These are phyloP conservation scores for Ceratobasidium sp. DNA, from an alignment of 1,284 basidiomycete genomes.

Conservation along the genomic window DNA sequence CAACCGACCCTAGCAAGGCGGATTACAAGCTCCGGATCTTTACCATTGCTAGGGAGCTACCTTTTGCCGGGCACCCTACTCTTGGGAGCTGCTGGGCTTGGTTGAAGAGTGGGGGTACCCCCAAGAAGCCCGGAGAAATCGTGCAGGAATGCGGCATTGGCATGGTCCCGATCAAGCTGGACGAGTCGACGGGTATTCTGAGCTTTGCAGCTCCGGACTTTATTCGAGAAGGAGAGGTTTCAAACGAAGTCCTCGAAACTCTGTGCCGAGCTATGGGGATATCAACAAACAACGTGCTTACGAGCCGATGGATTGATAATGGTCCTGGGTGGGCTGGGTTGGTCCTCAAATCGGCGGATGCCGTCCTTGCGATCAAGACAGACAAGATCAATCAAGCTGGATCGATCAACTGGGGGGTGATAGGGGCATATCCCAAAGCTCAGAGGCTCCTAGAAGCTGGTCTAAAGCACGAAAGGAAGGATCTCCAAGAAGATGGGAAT, in stretches of 20 bases:
- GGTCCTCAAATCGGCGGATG: constrained; percentile 26
- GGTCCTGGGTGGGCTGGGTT: constrained; percentile 35
- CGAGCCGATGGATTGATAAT: constrained; percentile 32
- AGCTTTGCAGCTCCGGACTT: constrained; percentile 28
- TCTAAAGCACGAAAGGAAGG: not conserved
- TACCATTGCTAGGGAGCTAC: constrained; percentile 22
- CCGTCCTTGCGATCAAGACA: constrained; percentile 23
- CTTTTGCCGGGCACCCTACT: constrained; percentile 40
- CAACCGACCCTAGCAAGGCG: constrained; percentile 21
- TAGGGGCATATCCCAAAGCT: constrained; percentile 26
- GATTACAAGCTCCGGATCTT: constrained; percentile 42
- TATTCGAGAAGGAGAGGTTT: constrained; percentile 30
- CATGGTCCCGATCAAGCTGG: constrained; percentile 20
- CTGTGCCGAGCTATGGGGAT: constrained; percentile 23
- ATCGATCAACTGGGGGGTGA: constrained; percentile 18
- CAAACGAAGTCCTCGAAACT: not conserved
- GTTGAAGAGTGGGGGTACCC: constrained; percentile 17
- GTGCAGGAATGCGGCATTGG: constrained; percentile 39
- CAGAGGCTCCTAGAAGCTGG: not conserved
- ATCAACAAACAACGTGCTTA: not conserved
- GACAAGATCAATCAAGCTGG: not conserved
- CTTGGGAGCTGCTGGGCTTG: constrained; percentile 23
- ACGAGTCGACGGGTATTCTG: not conserved
- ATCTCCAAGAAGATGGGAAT: not conserved
- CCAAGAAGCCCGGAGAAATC: constrained; percentile 7